Percentiles rank a stretch among this genome's conserved stretches.
Evolutionary conservation across 805 yeast species (phyloP).

Genomic region (Pichia paraexigua): DNA sequence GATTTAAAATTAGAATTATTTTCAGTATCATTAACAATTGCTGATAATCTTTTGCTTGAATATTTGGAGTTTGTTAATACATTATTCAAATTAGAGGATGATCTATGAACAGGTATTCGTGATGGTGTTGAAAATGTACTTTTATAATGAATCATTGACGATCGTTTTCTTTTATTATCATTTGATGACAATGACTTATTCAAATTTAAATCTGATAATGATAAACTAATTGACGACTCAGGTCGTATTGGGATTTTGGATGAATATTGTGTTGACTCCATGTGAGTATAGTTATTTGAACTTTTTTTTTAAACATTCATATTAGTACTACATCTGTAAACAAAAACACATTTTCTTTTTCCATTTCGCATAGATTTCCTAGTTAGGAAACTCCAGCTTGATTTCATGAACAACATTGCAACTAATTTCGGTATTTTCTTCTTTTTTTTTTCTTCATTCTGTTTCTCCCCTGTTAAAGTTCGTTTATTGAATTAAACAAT

Average conservation of each 20-base stretch:
- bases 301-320: no score
- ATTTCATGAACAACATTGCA: background rate
- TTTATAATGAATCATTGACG: background rate
- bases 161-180: background rate
- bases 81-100: background rate
- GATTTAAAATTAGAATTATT: background rate
- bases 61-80: background rate
- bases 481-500: background rate
- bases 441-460: background rate
- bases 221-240: background rate
- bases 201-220: background rate
- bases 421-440: no score
- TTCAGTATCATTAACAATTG: background rate
- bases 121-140: background rate
- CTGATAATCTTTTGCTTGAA: background rate
- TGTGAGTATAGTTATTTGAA: no score
- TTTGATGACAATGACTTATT: background rate
- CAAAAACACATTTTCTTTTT: background rate
- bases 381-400: background rate
- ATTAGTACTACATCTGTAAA: no score
- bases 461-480: background rate
- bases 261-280: no score
- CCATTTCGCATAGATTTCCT: background rate
- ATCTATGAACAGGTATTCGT: background rate
- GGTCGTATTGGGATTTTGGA: conserved; percentile 1